Base-by-base conservation (phyloP, 768 basidiomycete species). In the Trametes elegans region DNA sequence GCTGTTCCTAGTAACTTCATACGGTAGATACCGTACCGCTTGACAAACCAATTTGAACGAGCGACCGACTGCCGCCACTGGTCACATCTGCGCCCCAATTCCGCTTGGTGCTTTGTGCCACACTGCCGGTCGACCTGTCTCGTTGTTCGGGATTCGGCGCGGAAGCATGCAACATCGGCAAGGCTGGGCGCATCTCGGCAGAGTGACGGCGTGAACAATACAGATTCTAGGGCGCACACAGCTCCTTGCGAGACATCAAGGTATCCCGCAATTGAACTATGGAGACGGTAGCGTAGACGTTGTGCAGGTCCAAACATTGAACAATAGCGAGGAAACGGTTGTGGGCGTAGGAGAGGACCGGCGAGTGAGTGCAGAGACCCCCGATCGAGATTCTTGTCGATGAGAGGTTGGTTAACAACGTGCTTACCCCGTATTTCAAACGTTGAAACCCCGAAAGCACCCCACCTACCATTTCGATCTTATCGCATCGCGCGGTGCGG, bases 401-500 rank as follows among this genome's bases (percentile, higher is more conserved):
- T 36, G n/a, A 52, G 50, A 43, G 14, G 48, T 27, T 38, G 36
- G 36, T 39, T 39, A 49, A 26, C 47, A 43, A 34, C 41, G 31
- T 32, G 50, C 41, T 52, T 35, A 44, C 51, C 42, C 42, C 26
- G 16, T 42, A 27, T 42, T 19, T 14, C 34, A 1, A 5, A 3
- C 14, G 16, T 53, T 58, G 27, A 42, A 49, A 53, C 46, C 41
- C 57, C 51, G 51, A 43, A 39, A 49, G 32, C 6, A 21, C 32
- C 23, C 43, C 41, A 21, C 35, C 48, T 51, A 13, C 49, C 31
- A 19, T 36, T 11, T 35, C 13, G 39, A 53, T 53, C 50, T 52
- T 53, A 55, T 55, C 58, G 46, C 43, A 53, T 52, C 40, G 38
- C 28, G 46, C 31, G 46, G 18, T 31, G 45, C 35, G 43, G 40